Evolutionary conservation across 306 rosid genomes (phyloP), one percentile per base, ranked within the genome.

Genomic region (Calophaca sinica): DNA sequence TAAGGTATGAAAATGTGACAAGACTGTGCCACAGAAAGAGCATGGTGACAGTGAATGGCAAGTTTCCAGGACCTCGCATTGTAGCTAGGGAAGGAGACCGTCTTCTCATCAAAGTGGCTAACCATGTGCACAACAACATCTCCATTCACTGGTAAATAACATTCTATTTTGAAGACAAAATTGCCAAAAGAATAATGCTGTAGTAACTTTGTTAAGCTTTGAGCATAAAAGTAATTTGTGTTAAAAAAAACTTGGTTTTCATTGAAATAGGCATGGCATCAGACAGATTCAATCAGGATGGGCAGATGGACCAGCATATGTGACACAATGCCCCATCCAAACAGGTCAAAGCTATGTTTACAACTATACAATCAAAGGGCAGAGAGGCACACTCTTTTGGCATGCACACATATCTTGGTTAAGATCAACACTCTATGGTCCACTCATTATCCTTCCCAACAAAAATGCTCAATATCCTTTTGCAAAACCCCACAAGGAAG

Each of bases 331-430:
- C 38, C 71, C 71, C 0, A 65, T 65, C 2, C 71, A 84, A 80
- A 86, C 57, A 4, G 89, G 92, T 5, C 86, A 87, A 44, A 86
- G 78, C 52, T 91, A 86, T 86, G 90, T 89, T 3, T 91, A 91
- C 84, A 89, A 91, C 82, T 91, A 70, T 87, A 89, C 94, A 6
- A 70, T 89, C 6, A 61, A 14, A 3, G 94, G 89, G 0, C 97
- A 91, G 39, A 84, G 97, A 75, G 97, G 97, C n/a, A 91, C 94
- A 66, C 89, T 91, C 15, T 89, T 49, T 9, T 89, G 88, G 89
- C 94, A 89, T 65, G 71, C 71, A 0, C 71, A 65, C 1, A 65
- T 65, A 20, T 65, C 71, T 44, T 65, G 71, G 71, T 73, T 86
- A 45, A 84, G 97, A 83, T 73, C 94, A 83, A 84, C 90, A 6